These are phyloP conservation scores for Huntiella bhutanensis DNA, from an alignment of 2,329 filamentous ascomycete genomes.

Conservation along the genomic window DNA sequence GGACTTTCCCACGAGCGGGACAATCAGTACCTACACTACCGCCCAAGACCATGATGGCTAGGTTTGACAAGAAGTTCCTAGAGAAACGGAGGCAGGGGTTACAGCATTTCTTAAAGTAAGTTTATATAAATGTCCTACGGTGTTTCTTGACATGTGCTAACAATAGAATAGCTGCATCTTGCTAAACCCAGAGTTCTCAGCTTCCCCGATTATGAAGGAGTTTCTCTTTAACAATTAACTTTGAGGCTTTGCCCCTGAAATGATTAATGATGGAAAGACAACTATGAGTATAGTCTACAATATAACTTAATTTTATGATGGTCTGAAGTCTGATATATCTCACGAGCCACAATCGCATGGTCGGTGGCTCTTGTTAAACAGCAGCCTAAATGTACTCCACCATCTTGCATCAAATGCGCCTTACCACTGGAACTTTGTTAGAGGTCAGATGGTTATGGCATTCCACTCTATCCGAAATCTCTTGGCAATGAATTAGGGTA, in stretches of 20 bases:
- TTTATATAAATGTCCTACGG: slow-evolving; percentile 7
- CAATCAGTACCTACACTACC: slow-evolving; percentile 78
- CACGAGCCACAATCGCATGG: no score
- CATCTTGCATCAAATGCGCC: no score
- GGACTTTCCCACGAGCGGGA: slow-evolving; percentile 67
- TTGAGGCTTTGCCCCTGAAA: neutral
- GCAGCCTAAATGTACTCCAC: no score
- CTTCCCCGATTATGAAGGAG: slow-evolving; percentile 76
- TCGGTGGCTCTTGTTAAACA: no score
- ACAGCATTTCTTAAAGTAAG: slow-evolving; percentile 84
- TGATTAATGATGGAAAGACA: slow-evolving; percentile 6
- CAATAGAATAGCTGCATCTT: slow-evolving; percentile 53
- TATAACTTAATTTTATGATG: no score
- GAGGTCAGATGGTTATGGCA: no score
- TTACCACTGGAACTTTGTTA: no score
- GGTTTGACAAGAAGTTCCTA: slow-evolving; percentile 67
- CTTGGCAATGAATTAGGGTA: no score
- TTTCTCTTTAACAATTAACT: slow-evolving; percentile 45
- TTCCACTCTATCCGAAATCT: no score
- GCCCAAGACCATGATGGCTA: slow-evolving; percentile 77
- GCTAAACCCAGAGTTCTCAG: slow-evolving; percentile 82
- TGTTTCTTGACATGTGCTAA: slow-evolving; percentile 1
- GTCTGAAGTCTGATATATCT: no score
- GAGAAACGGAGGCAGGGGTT: slow-evolving; percentile 67
- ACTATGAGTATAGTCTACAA: neutral